Conservation (phyloP, 306 rosid genomes). For the Prunus padus region DNA sequence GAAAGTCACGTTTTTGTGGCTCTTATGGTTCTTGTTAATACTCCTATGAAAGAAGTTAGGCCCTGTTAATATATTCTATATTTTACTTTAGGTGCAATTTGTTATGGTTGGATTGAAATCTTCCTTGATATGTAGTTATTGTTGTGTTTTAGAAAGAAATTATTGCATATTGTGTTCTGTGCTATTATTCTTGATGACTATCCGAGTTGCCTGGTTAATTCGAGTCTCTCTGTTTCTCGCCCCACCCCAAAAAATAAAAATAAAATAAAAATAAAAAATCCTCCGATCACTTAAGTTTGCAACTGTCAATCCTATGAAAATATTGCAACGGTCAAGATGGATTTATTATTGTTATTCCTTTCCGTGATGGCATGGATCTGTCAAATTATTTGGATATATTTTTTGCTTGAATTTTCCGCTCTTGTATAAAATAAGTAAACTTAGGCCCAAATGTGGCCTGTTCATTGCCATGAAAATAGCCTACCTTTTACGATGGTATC, state of each 20-base stretch:
- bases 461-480: slow-evolving; percentile 3
- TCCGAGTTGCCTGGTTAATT: background rate
- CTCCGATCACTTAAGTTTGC: background rate
- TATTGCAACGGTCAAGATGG: background rate
- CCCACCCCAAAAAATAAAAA: background rate
- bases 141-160: background rate
- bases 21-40: background rate
- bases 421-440: background rate
- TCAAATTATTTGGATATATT: background rate
- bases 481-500: background rate
- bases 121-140: background rate
- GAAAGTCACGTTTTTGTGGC: background rate
- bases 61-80: background rate
- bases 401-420: background rate
- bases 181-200: background rate
- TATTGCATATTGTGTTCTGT: background rate
- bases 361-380: background rate
- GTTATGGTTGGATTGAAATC: background rate
- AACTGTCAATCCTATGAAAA: background rate
- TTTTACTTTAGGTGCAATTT: background rate
- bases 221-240: too few species aligned
- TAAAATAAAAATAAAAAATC: too few species aligned
- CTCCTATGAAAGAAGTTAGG: background rate
- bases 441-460: background rate
- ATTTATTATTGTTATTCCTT: background rate